Percentiles rank a stretch among this genome's conserved stretches.
phyloP scores from a whole-genome alignment of 2,329 filamentous ascomycete genomes.

The Stemphylium beticola region DNA sequence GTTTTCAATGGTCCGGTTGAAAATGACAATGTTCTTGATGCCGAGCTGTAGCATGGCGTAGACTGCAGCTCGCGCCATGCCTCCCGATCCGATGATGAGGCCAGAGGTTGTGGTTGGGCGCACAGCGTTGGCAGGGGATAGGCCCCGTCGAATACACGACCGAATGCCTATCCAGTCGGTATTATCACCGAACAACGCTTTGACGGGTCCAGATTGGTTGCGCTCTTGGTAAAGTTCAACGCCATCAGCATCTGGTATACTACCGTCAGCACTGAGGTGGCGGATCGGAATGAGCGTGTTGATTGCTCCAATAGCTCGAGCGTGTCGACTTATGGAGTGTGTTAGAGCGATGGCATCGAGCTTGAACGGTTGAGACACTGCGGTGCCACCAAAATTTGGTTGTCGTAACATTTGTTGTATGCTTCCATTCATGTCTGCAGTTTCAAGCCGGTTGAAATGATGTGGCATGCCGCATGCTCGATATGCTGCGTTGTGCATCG shows the following conservation, averaged over 20 bases:
- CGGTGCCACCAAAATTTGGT: conserved; percentile 72
- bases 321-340: conserved; percentile 71
- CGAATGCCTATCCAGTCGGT: conserved; percentile 82
- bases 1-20: conserved; percentile 70
- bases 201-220: conserved; percentile 69
- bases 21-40: conserved; percentile 75
- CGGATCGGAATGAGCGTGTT: conserved; percentile 77
- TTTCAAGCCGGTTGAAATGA: conserved; percentile 67
- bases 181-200: conserved; percentile 76
- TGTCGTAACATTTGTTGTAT: conserved; percentile 67
- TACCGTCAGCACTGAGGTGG: conserved; percentile 61
- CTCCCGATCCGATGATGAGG: conserved; percentile 64
- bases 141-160: conserved; percentile 71
- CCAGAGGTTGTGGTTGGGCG: conserved; percentile 56
- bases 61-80: conserved; percentile 78
- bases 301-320: conserved; percentile 74
- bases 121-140: conserved; percentile 72
- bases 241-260: conserved; percentile 62
- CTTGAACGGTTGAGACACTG: conserved; percentile 75
- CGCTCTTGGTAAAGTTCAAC: conserved; percentile 59
- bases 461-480: conserved; percentile 71
- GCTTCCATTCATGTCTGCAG: conserved; percentile 61
- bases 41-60: conserved; percentile 82
- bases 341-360: conserved; percentile 70
- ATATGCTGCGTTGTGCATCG: conserved; percentile 77